phyloP scores from a whole-genome alignment of 805 yeast genomes.

The Metschnikowia proteae region DNA sequence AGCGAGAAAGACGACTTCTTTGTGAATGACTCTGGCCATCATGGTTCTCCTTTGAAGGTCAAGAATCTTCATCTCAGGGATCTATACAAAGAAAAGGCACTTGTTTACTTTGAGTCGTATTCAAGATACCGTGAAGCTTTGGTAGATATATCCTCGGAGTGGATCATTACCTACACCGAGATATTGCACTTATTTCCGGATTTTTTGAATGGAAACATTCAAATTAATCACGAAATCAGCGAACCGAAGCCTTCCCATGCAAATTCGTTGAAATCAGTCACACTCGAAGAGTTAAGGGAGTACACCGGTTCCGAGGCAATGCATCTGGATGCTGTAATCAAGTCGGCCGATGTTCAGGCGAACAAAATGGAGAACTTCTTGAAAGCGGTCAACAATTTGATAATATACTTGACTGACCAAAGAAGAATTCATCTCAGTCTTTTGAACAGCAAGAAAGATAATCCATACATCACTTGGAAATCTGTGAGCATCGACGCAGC shows the following conservation, averaged over 20 bases:
- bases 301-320: not conserved
- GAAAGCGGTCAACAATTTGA: slow-evolving; percentile 39
- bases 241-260: not conserved
- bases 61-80: slow-evolving; percentile 35
- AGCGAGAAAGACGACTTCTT: slow-evolving; percentile 26
- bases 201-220: slow-evolving; percentile 29
- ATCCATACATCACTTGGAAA: slow-evolving; percentile 39
- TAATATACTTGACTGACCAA: slow-evolving; percentile 50
- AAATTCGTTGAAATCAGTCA: slow-evolving; percentile 7
- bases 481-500: slow-evolving; percentile 40
- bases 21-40: slow-evolving; percentile 9
- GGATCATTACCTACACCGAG: slow-evolving; percentile 36
- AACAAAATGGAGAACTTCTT: slow-evolving; percentile 23
- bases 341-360: not conserved
- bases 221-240: slow-evolving; percentile 5
- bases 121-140: slow-evolving; percentile 36
- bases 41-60: slow-evolving; percentile 20
- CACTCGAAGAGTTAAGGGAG: slow-evolving; percentile 2
- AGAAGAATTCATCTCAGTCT: slow-evolving; percentile 46
- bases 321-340: not conserved
- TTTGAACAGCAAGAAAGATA: slow-evolving; percentile 22
- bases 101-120: slow-evolving; percentile 30
- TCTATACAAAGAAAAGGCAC: slow-evolving; percentile 32
- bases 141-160: slow-evolving; percentile 39
- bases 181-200: slow-evolving; percentile 37